A percentile compares a stretch with the other conserved stretches of the same genome.
These are phyloP conservation scores for Coprinellus micaceus DNA, from an alignment of 768 basidiomycete genomes.

Conservation along the genomic window DNA sequence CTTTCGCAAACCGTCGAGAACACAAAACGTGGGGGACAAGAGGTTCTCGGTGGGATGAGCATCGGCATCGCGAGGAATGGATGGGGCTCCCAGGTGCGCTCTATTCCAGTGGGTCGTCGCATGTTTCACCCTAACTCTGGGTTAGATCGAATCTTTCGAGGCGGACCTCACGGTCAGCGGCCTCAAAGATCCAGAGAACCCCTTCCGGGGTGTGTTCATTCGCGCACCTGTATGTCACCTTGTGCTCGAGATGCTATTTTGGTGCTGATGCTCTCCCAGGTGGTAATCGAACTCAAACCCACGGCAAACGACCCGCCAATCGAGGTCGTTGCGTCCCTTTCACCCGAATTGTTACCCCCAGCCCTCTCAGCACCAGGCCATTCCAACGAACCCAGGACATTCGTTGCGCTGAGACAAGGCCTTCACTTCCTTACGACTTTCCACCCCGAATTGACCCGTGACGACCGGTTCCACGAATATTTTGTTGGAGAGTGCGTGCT, in stretches of 20 bases:
- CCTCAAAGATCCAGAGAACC: constrained; percentile 52
- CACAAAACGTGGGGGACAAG: constrained; percentile 84
- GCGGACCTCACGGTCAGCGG: constrained; percentile 63
- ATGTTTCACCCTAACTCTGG: background rate
- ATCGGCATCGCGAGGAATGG: constrained; percentile 84
- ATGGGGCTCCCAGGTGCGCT: constrained; percentile 84
- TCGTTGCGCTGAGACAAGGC: constrained; percentile 86
- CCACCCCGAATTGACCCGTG: constrained; percentile 89
- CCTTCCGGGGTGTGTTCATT: constrained; percentile 88
- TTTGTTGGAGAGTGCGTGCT: constrained; percentile 77
- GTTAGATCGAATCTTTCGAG: constrained; percentile 88
- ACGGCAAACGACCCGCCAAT: constrained; percentile 52
- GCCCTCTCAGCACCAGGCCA: constrained; percentile 42
- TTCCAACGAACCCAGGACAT: constrained; percentile 53
- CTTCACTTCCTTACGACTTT: constrained; percentile 83
- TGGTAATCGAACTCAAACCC: constrained; percentile 52
- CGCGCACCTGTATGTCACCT: constrained; percentile 72
- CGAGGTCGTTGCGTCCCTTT: constrained; percentile 67
- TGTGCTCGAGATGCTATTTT: background rate
- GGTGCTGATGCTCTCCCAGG: constrained; percentile 38
- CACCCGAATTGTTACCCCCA: constrained; percentile 43
- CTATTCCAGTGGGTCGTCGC: background rate
- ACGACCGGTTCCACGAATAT: constrained; percentile 88
- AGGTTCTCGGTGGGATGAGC: constrained; percentile 76
- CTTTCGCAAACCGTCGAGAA: constrained; percentile 71